Base-by-base conservation (phyloP, 176 grass and related monocot species). In the Bonia amplexicaulis region DNA sequence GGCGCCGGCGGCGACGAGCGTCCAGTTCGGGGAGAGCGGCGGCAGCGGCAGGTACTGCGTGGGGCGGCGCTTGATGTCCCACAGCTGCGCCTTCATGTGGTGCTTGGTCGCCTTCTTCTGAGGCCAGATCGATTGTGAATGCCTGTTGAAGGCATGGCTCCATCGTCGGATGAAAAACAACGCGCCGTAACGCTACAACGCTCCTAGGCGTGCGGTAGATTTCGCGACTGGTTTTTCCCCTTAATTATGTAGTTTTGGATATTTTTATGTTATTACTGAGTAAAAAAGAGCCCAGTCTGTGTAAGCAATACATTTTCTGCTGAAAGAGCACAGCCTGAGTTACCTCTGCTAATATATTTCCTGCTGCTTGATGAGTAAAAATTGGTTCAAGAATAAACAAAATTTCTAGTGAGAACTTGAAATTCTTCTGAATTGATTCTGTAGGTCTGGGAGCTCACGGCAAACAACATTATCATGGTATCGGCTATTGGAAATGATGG, bases 401-500 rank as follows among this genome's bases (percentile, higher is more conserved):
- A 40, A 40, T 39, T 14, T 82, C 11, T 66, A 25, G 15, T 51
- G 49, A 54, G 25, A 46, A 64, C 48, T 84, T 82, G 2, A 39
- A 71, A 29, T 57, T 77, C 22, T 82, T 27, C 66, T 79, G 12
- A 67, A 71, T 73, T 82, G 51, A 9, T 64, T 78, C 61, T 92
- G 78, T 85, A 98, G 96, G 91, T 98, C 40, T 98, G 96, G 96
- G 96, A 98, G 90, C 89, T 98, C 61, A 98, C 96, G 16, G 96
- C 96, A 77, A 98, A 94, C 85, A 98, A 98, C 74, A 95, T 95
- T 80, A 98, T 98, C 72, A 98, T 98, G 96, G 93, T 98, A 59
- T 98, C 96, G 83, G 96, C 96, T 75, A 98, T 98, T 87, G 96
- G 96, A 82, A 98, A 98, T 82, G 96, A 98, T 84, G 96, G 96